Evolutionary conservation across 345 rosid genomes (phyloP), one percentile per base, ranked within the genome.

Genomic region (Aquilaria sinensis): DNA sequence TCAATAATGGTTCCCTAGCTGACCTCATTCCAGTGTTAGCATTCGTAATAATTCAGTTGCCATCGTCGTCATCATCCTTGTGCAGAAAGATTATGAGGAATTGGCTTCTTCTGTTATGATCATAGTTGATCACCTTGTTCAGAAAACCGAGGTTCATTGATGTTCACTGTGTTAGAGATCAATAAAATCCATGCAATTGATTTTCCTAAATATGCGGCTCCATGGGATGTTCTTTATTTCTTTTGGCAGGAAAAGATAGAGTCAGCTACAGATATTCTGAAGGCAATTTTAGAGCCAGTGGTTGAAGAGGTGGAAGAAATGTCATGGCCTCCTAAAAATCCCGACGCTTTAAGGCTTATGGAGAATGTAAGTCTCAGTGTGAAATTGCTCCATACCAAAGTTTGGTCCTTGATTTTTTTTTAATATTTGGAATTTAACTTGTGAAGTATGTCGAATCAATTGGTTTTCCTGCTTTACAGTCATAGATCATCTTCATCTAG

Each of bases 41-140:
- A 47, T 50, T 63, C 30, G 12, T 71, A 67, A 66, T 65, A 29
- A 59, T 65, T 56, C 46, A 6, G 51, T 57, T 59, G 64, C 15
- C 60, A 11, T 57, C 58, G 1, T 48, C 54, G 6, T 34, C 41
- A 34, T 61, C 70, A 59, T 41, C 4, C 63, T 68, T 57, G 65
- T 74, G 81, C 90, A 93, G 97, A 90, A 81, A 78, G 97, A 93
- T 73, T 90, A 90, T 8, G 97, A 93, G 78, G 92, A 93, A 75
- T 65, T 93, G 74, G 97, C 98, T 53, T 49, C 66, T 41, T 74
- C 88, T 11, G 82, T 90, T 56, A 93, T 88, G 98, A 84, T 60
- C 81, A 83, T 86, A 63, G 97, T 93, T 63, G 98, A 93, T 72
- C 58, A 75, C 57, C 57, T 90, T 56, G 97, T 93, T 61, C 88